Percentiles rank a stretch among this genome's conserved stretches.
These are phyloP conservation scores for Penicillium sp. DNA, from an alignment of 2,329 filamentous ascomycete species.

Conservation along the genomic window DNA sequence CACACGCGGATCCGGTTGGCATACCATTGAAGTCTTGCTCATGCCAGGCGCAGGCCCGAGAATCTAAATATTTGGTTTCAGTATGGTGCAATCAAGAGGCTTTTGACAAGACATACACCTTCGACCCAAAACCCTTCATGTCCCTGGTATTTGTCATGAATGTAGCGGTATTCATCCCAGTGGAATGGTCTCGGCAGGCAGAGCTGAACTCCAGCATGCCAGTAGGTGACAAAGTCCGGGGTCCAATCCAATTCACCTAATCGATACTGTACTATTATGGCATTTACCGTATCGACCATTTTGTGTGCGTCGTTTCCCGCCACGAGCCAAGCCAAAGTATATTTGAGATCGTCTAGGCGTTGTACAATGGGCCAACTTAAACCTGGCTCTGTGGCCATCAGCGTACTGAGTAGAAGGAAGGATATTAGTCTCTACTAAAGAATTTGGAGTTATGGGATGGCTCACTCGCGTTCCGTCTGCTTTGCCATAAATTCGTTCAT, in stretches of 20 bases:
- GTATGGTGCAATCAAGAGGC: neutral
- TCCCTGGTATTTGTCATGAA: neutral
- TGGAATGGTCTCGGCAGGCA: neutral
- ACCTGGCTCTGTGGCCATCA: neutral
- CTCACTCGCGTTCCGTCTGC: neutral
- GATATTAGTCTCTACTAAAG: neutral
- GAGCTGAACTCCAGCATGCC: conserved; percentile 1
- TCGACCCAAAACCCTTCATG: conserved; percentile 6
- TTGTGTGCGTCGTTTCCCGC: neutral
- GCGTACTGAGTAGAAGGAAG: neutral
- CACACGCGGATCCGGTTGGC: neutral
- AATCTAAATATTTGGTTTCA: neutral
- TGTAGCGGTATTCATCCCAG: neutral
- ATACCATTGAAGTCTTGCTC: neutral
- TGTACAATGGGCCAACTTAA: neutral
- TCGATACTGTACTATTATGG: neutral
- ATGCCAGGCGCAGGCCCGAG: neutral
- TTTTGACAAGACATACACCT: neutral
- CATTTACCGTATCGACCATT: neutral
- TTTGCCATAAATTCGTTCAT: neutral
- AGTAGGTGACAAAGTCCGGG: conserved; percentile 2
- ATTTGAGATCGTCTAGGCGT: neutral
- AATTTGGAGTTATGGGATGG: neutral
- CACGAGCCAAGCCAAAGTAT: neutral
- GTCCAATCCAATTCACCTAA: neutral